Evolutionary conservation across 805 yeast genomes (phyloP), one percentile per base, ranked within the genome.

Genomic region (Candida coleopterorum): DNA sequence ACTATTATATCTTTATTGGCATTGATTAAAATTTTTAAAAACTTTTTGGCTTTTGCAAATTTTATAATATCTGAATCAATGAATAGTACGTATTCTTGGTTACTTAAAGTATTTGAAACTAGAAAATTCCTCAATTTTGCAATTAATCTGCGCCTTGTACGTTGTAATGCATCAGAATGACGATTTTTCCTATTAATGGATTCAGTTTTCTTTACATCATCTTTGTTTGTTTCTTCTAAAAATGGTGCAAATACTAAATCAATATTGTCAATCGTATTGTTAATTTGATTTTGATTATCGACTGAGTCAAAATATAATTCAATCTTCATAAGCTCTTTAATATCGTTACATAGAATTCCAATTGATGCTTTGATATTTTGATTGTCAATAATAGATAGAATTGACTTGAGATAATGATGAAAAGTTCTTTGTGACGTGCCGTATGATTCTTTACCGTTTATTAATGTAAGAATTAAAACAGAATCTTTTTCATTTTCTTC

Each of bases 121-220:
- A 60, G 45, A 45, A 61, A 64, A 46, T 65, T 66, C 39, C 72
- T 48, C 8, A 61, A 48, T 22, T 60, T 46, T 12, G 70, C 70
- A 20, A 64, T 60, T 16, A 52, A 46, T 34, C 68, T 46, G 18
- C 72, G 48, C 24, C 72, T 48, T 14, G 44, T 38, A 36, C 65
- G 45, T 44, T 68, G 71, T 7, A 62, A 45, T 7, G 34, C 34
- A 30, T 52, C 56, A 6, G 44, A 38, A 32, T 59, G 65, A 32
- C 66, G 49, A 25, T 50, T 40, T 9, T 39, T 43, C 16, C 56
- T 44, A 27, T 44, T 38, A 4, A 49, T 27, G 17, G 42, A 38
- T 21, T 40, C 43, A n/a, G n/a, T n/a, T n/a, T n/a, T n/a, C n/a
- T n/a, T n/a, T n/a, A n/a, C n/a, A n/a, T n/a, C n/a, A n/a, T n/a